A percentile compares a stretch with the other conserved stretches of the same genome.
phyloP scores from a whole-genome alignment of 2,329 filamentous ascomycete genomes.

The Periconia sp. region DNA sequence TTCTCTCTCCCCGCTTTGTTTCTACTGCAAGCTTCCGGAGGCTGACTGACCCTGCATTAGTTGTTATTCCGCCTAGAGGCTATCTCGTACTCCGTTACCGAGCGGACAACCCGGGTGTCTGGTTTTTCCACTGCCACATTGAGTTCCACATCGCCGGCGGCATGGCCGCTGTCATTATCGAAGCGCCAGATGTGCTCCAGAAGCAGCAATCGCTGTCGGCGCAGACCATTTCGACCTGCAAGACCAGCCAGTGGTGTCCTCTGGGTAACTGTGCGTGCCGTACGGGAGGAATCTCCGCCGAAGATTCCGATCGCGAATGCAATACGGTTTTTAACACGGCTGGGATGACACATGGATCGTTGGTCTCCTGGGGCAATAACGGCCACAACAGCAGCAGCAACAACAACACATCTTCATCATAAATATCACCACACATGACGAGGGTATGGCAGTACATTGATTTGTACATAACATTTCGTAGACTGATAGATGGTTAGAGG shows the following conservation, averaged over 20 bases:
- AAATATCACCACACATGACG: no score
- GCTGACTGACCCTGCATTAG: constrained; percentile 4
- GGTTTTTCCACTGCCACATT: constrained; percentile 41
- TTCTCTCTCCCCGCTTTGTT: neutral
- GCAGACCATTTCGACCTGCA: constrained; percentile 14
- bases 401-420: no score
- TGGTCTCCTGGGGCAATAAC: neutral
- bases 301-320: constrained; percentile 20
- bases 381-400: no score
- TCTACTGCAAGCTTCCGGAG: neutral
- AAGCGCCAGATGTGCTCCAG: constrained; percentile 26
- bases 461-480: no score
- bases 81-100: constrained; percentile 45
- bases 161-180: constrained; percentile 32
- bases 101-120: constrained; percentile 42
- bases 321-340: constrained; percentile 29
- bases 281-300: constrained; percentile 13
- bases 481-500: no score
- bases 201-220: constrained; percentile 4
- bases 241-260: constrained; percentile 1
- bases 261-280: constrained; percentile 27
- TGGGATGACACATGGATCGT: constrained; percentile 3
- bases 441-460: no score
- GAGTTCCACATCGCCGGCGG: constrained; percentile 34
- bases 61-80: constrained; percentile 48